Evolutionary conservation across 2,329 filamentous ascomycete genomes (phyloP), one percentile per base, ranked within the genome.

Genomic region (Parastagonospora nodorum): DNA sequence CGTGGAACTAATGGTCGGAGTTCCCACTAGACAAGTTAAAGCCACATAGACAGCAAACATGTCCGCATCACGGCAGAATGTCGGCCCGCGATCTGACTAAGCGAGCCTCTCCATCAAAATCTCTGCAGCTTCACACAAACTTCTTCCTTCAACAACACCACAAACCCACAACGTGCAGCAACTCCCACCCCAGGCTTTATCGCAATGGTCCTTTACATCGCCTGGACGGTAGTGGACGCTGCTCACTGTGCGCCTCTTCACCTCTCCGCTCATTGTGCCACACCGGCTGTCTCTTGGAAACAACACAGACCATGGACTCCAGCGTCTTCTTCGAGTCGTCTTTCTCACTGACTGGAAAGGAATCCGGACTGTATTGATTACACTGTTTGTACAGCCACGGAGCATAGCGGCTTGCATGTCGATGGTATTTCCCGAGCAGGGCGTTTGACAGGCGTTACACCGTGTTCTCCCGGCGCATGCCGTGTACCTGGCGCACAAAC

Each of bases 31-130:
- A 16, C 10, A 32, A 48, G 39, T 48, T 53, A 49, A 60, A 55
- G 58, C 58, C 58, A 61, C 51, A 55, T 59, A 44, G 46, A 48
- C 47, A 49, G 45, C 30, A 45, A 55, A 50, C 47, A 33, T 30
- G 49, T 36, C 19, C 19, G 19, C 36, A 16, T 28, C 42, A 33
- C 45, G 50, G 45, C 8, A 10, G 31, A 48, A 44, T 28, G 44
- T 51, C 41, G 42, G 42, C 9, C 49, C 50, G 45, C 32, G 19
- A 14, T 12, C 29, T 52, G 50, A 52, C 50, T 52, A 52, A 52
- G 50, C 50, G 30, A 12, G 29, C 4, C 19, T n/a, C 31, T 47
- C 36, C 33, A 47, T 32, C 35, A 51, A 51, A 51, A 44, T 51
- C 45, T 51, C 45, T 51, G 39, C 39, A 15, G 5, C 5, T 16